These are phyloP conservation scores for Lachnellula occidentalis DNA, from an alignment of 2,329 filamentous ascomycete species.

Conservation along the genomic window DNA sequence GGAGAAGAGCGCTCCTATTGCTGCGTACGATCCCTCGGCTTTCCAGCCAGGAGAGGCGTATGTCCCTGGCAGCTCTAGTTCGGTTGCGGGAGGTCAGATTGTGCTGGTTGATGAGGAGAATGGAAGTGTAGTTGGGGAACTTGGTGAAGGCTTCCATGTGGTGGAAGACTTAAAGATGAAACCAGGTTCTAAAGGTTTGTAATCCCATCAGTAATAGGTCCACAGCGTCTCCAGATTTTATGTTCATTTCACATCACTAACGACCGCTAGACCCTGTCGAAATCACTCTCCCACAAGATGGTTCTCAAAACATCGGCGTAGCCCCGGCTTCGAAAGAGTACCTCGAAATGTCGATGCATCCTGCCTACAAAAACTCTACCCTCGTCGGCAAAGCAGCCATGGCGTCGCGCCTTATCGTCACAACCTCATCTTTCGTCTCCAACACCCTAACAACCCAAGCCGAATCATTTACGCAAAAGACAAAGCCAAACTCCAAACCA, in stretches of 20 bases:
- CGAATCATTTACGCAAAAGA: constrained; percentile 73
- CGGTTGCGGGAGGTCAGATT: constrained; percentile 64
- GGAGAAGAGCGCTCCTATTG: constrained; percentile 31
- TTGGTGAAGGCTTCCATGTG: constrained; percentile 75
- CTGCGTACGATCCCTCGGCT: constrained; percentile 73
- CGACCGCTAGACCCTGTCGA: constrained; percentile 63
- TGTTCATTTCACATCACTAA: constrained; percentile 4
- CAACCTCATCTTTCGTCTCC: constrained; percentile 72
- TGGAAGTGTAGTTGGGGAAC: constrained; percentile 88
- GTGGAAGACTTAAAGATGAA: constrained; percentile 71
- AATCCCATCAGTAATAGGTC: background rate
- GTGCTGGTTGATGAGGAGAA: constrained; percentile 95
- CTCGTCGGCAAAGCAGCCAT: constrained; percentile 82
- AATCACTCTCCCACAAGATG: constrained; percentile 66
- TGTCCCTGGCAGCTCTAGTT: constrained; percentile 55
- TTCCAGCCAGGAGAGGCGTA: constrained; percentile 79
- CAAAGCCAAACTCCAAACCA: constrained; percentile 71
- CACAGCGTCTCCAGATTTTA: background rate
- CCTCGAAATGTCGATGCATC: constrained; percentile 72
- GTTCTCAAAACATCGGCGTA: constrained; percentile 60
- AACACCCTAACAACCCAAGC: constrained; percentile 73
- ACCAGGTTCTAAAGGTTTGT: constrained; percentile 81
- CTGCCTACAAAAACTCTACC: constrained; percentile 83
- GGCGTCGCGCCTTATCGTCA: constrained; percentile 88
- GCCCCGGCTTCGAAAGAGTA: constrained; percentile 65